phyloP scores from a whole-genome alignment of 768 basidiomycete species.

The Mycena olivaceomarginata region DNA sequence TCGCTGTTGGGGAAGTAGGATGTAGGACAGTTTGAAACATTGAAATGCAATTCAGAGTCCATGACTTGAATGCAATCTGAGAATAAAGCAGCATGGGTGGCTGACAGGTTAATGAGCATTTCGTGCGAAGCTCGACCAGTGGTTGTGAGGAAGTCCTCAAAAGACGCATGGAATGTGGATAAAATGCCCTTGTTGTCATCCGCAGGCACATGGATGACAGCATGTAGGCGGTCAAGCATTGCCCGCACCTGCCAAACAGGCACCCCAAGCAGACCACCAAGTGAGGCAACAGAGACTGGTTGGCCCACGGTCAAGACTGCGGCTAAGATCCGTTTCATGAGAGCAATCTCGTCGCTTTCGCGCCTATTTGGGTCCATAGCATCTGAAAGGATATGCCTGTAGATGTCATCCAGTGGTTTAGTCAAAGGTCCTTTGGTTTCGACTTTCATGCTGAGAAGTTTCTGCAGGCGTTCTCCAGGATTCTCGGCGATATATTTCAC shows the following conservation, averaged over 20 bases:
- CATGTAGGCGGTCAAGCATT: slow-evolving; percentile 22
- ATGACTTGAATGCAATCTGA: slow-evolving; percentile 13
- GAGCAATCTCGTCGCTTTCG: slow-evolving; percentile 5
- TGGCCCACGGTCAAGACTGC: not conserved
- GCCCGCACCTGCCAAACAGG: slow-evolving; percentile 6
- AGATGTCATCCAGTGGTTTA: not conserved
- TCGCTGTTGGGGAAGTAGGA: slow-evolving; percentile 10
- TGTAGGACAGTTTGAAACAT: not conserved
- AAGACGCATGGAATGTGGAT: slow-evolving; percentile 22
- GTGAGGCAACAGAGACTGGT: slow-evolving; percentile 6
- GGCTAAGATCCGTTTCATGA: slow-evolving; percentile 6
- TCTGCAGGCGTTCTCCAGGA: not conserved
- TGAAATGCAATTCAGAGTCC: slow-evolving; percentile 14
- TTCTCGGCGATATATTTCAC: too few relatives aligned
- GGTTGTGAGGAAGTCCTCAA: slow-evolving; percentile 12
- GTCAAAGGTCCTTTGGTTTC: not conserved
- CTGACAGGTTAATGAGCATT: slow-evolving; percentile 6
- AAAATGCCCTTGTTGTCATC: slow-evolving; percentile 3
- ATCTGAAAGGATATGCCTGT: not conserved
- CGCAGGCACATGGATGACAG: too few relatives aligned
- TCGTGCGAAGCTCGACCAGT: not conserved
- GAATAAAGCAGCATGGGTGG: not conserved
- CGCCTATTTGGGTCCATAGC: not conserved
- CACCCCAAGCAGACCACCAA: slow-evolving; percentile 16
- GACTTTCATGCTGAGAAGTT: not conserved